These are phyloP conservation scores for Aphanocladium album DNA, from an alignment of 2,329 filamentous ascomycete species.

Conservation along the genomic window DNA sequence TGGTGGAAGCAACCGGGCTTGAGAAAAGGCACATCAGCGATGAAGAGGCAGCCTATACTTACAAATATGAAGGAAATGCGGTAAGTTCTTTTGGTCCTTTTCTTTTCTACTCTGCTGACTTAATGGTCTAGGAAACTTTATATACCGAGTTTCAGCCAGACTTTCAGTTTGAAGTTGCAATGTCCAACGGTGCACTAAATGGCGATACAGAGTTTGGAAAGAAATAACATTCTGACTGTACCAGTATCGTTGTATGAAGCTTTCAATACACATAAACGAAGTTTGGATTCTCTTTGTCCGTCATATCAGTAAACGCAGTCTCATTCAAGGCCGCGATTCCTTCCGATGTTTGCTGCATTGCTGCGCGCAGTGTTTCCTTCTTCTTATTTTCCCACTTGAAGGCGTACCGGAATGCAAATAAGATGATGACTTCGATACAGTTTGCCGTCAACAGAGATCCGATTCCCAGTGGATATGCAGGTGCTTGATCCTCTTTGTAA, in stretches of 20 bases:
- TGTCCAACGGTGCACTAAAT: background rate
- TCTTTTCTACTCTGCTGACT: too few species aligned
- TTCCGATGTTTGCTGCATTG: constrained; percentile 22
- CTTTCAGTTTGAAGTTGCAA: background rate
- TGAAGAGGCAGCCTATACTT: constrained; percentile 35
- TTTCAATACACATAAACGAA: constrained; percentile 36
- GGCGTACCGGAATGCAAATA: constrained; percentile 34
- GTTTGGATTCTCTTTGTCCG: constrained; percentile 38
- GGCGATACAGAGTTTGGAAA: background rate
- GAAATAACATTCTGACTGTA: background rate
- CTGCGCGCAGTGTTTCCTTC: constrained; percentile 31
- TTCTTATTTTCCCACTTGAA: constrained; percentile 36
- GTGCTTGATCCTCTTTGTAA: constrained; percentile 50
- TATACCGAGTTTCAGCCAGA: constrained; percentile 8
- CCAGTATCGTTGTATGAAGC: background rate
- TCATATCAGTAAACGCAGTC: constrained; percentile 38
- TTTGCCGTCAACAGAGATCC: constrained; percentile 37
- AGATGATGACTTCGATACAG: constrained; percentile 32
- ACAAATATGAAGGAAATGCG: constrained; percentile 38
- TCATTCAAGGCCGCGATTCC: constrained; percentile 27
- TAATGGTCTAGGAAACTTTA: background rate
- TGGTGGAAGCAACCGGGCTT: constrained; percentile 58
- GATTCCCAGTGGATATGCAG: constrained; percentile 35
- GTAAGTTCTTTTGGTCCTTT: background rate
- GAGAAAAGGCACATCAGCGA: constrained; percentile 37